Evolutionary conservation across 768 basidiomycete species (phyloP).

Genomic region (Tricholoma sp.): DNA sequence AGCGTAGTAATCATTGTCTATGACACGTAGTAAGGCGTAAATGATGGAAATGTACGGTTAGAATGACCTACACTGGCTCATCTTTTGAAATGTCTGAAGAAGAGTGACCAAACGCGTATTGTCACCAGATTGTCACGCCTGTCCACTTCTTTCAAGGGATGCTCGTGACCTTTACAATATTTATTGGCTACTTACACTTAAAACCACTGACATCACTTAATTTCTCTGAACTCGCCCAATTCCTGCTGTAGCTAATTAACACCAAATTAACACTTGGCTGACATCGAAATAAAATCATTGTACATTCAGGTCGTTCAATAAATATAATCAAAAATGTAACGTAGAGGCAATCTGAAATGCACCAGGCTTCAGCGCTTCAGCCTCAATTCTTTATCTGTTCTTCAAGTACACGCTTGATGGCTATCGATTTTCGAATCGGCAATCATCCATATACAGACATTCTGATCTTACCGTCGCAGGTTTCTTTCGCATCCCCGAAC

Average conservation of each 20-base stretch:
- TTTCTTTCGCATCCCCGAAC: slow-evolving; percentile 89
- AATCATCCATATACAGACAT: slow-evolving; percentile 1
- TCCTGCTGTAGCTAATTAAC: too few relatives aligned
- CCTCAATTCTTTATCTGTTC: slow-evolving; percentile 9
- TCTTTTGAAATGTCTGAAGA: slow-evolving; percentile 7
- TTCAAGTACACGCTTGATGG: slow-evolving; percentile 59
- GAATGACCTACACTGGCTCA: slow-evolving; percentile 41
- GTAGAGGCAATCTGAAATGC: not conserved
- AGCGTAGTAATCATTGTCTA: slow-evolving; percentile 37
- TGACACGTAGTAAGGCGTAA: slow-evolving; percentile 8
- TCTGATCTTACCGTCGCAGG: slow-evolving; percentile 64
- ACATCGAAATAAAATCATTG: too few relatives aligned
- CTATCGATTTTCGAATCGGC: slow-evolving; percentile 23
- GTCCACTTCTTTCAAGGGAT: too few relatives aligned
- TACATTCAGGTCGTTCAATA: not conserved
- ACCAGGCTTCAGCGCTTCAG: not conserved
- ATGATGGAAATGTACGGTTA: not conserved
- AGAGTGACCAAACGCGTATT: not conserved
- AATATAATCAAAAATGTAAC: not conserved
- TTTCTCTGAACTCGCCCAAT: too few relatives aligned
- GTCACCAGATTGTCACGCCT: not conserved
- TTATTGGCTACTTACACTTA: too few relatives aligned
- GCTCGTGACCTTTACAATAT: too few relatives aligned
- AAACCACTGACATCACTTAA: too few relatives aligned
- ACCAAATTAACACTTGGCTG: too few relatives aligned